These are phyloP conservation scores for Pseudogymnoascus destructans DNA, from an alignment of 2,329 filamentous ascomycete genomes.

Conservation along the genomic window DNA sequence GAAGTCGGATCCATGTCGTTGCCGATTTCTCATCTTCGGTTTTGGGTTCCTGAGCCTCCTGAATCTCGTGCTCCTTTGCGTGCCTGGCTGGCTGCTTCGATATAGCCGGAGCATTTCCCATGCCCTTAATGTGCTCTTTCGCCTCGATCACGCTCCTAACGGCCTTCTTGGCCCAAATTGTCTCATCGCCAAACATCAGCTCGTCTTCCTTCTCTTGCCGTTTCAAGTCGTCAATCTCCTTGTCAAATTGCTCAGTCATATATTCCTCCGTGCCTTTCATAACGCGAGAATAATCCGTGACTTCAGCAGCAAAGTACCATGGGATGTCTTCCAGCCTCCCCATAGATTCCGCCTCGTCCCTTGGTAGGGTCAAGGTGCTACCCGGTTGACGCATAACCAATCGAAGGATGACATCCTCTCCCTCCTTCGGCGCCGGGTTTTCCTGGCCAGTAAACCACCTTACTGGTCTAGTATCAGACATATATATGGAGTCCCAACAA, in stretches of 20 bases:
- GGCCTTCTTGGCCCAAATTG: constrained; percentile 83
- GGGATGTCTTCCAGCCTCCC: constrained; percentile 65
- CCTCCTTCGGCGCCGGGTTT: constrained; percentile 62
- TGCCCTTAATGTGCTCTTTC: constrained; percentile 60
- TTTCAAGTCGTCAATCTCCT: constrained; percentile 61
- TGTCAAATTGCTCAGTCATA: constrained; percentile 67
- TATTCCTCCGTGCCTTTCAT: constrained; percentile 92
- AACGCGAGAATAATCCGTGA: constrained; percentile 84
- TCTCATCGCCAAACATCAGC: constrained; percentile 79
- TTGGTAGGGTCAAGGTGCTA: constrained; percentile 76
- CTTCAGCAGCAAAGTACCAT: constrained; percentile 90
- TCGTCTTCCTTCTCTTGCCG: constrained; percentile 80
- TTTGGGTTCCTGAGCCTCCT: not conserved
- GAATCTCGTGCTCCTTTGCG: constrained; percentile 29
- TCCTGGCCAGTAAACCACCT: constrained; percentile 88
- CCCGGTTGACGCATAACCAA: constrained; percentile 69
- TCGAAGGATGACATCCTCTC: constrained; percentile 78
- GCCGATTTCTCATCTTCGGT: not conserved
- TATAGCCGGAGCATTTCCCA: constrained; percentile 49
- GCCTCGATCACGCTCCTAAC: constrained; percentile 59
- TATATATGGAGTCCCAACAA: constrained; percentile 85
- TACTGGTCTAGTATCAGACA: constrained; percentile 80
- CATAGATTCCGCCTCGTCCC: constrained; percentile 60
- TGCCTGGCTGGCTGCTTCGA: constrained; percentile 33
- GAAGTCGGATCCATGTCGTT: not conserved